These are phyloP conservation scores for Wickerhamiella kurtzmanii DNA, from an alignment of 805 yeast genomes.

Conservation along the genomic window DNA sequence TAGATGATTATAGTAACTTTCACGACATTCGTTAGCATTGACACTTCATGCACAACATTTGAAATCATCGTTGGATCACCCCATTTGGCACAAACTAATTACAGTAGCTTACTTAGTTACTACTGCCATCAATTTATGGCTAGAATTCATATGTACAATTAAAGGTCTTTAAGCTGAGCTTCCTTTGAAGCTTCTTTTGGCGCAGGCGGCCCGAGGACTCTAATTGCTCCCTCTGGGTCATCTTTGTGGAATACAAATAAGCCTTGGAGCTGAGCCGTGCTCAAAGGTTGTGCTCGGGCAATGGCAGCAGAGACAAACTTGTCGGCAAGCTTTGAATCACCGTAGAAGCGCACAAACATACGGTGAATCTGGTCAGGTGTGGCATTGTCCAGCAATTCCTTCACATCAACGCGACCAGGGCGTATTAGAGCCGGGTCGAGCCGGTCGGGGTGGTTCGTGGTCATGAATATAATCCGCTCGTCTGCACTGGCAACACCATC, in stretches of 20 bases:
- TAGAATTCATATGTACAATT: not conserved
- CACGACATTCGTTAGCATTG: too few relatives aligned
- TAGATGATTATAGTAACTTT: too few relatives aligned
- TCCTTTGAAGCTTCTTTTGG: not conserved
- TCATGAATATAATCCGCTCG: conserved; percentile 93
- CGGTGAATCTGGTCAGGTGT: conserved; percentile 58
- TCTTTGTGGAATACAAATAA: conserved; percentile 84
- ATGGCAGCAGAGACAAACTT: conserved; percentile 34
- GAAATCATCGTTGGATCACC: too few relatives aligned
- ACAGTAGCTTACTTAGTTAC: too few relatives aligned
- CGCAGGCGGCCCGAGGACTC: conserved; percentile 32
- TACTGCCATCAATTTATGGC: not conserved
- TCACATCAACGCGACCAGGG: conserved; percentile 88
- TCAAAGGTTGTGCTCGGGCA: conserved; percentile 42
- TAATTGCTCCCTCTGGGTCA: conserved; percentile 62
- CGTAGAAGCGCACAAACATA: conserved; percentile 85
- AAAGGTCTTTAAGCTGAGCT: not conserved
- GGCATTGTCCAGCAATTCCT: conserved; percentile 78
- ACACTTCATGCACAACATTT: too few relatives aligned
- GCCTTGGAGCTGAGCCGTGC: conserved; percentile 94
- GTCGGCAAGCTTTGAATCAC: conserved; percentile 42
- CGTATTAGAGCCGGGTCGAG: conserved; percentile 86
- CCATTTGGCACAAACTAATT: too few relatives aligned
- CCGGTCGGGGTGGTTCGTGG: conserved; percentile 92
- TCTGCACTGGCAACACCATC: conserved; percentile 98